These are phyloP conservation scores for Capsicum pubescens DNA, from an alignment of 257 asterid genomes.

Conservation along the genomic window DNA sequence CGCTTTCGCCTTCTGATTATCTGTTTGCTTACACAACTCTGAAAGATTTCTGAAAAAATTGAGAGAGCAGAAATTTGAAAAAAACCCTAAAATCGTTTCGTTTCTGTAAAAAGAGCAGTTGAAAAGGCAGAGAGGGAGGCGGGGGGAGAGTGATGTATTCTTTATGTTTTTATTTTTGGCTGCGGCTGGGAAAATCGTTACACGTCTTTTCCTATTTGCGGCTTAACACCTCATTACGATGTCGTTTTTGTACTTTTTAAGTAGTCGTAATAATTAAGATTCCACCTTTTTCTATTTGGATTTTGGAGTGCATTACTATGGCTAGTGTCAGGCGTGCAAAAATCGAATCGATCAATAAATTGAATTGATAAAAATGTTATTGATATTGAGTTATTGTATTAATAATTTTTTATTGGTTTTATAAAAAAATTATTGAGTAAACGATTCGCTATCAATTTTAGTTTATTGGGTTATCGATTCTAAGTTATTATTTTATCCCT, in stretches of 20 bases:
- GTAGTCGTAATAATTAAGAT: too few relatives aligned
- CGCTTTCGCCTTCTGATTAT: not conserved
- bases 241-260: not conserved
- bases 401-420: too few relatives aligned
- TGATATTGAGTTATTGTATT: too few relatives aligned
- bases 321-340: too few relatives aligned
- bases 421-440: too few relatives aligned
- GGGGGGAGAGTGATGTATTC: not conserved
- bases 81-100: slow-evolving; percentile 20
- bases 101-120: not conserved
- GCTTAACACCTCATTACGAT: not conserved
- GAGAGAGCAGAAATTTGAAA: not conserved
- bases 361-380: too few relatives aligned
- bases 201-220: not conserved
- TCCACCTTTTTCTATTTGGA: too few relatives aligned
- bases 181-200: not conserved
- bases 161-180: not conserved
- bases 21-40: not conserved
- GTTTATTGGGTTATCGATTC: too few relatives aligned
- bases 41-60: not conserved
- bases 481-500: too few relatives aligned
- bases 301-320: too few relatives aligned
- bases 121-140: not conserved
- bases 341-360: too few relatives aligned
- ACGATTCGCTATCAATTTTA: too few relatives aligned